Percentiles rank a stretch among this genome's conserved stretches.
Conservation (phyloP, 2,329 filamentous ascomycete species). For the Lizonia empirigonia region DNA sequence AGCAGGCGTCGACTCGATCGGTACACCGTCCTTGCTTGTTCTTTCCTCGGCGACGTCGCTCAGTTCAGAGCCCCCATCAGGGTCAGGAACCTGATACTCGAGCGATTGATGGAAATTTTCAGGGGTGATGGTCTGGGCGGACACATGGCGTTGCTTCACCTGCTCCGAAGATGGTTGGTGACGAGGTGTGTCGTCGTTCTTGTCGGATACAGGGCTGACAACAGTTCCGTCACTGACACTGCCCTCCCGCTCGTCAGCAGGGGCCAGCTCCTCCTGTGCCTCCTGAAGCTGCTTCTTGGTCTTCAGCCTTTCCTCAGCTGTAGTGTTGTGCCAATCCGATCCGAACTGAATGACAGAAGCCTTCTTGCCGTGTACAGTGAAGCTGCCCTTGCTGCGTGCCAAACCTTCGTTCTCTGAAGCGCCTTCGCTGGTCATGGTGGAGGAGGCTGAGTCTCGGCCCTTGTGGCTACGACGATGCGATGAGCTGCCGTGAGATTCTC, state of each 20-base stretch:
- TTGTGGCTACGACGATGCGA: conserved; percentile 73
- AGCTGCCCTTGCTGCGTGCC: conserved; percentile 80
- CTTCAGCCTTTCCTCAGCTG: conserved; percentile 49
- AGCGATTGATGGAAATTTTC: conserved; percentile 34
- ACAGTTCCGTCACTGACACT: conserved; percentile 33
- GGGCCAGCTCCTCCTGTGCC: conserved; percentile 32
- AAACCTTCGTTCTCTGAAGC: conserved; percentile 68
- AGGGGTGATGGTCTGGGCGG: conserved; percentile 45
- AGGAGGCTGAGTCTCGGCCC: conserved; percentile 73
- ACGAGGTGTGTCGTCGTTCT: conserved; percentile 29
- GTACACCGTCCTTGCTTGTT: conserved; percentile 12
- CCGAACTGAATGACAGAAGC: conserved; percentile 97
- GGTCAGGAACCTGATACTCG: conserved; percentile 29
- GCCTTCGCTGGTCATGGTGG: conserved; percentile 59
- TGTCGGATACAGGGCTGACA: conserved; percentile 26
- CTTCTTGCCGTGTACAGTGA: conserved; percentile 97
- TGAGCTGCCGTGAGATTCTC: conserved; percentile 74
- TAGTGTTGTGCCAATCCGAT: conserved; percentile 75
- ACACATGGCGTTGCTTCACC: conserved; percentile 44
- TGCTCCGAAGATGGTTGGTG: conserved; percentile 34
- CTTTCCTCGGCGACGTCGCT: conserved; percentile 43
- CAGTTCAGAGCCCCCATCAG: conserved; percentile 38
- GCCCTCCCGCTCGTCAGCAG: conserved; percentile 36
- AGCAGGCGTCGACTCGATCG: neutral
- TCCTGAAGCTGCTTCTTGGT: conserved; percentile 47